Base-by-base conservation (phyloP, 2,329 filamentous ascomycete genomes). In the Fusarium redolens region DNA sequence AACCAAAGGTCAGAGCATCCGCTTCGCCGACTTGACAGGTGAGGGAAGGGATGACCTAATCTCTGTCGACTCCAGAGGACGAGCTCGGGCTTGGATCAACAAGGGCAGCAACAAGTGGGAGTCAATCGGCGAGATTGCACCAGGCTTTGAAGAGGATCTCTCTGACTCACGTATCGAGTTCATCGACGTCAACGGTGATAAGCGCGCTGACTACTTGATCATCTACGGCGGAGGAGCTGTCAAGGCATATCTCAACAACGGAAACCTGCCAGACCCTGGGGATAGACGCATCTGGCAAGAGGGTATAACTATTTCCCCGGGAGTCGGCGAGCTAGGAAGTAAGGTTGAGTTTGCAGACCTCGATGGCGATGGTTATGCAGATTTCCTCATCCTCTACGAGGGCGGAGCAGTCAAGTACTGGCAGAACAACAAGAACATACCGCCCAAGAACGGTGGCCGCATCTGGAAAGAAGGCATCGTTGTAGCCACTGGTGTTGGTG, bases 211-310 rank as follows among this genome's bases (percentile, higher is more conserved):
- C n/a, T 75, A 75, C 38, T 14, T 75, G 6, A 31, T 75, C 35
- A 61, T 69, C 7, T 75, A 75, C 40, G 45, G 52, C 8, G 73
- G 73, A 9, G 72, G 73, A 14, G 35, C 72, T 41, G 72, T 71
- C 30, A 73, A 72, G 20, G 65, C 68, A 4, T 72, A 62, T 50
- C 60, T 58, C 17, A 73, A 72, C 47, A 70, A 48, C 35, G 48
- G 60, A 1, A 58, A 61, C 12, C n/a, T 64, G 4, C 55, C 55
- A 0, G 17, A 51, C 5, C 33, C 52, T 12, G 61, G 58, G 5
- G 45, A 55, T 31, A 37, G 38, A 3, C 55, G 61, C 3, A 68
- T 59, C 18, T 70, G 69, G 65, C 41, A 71, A 12, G 22, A 64
- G 7, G 35, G 58, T 0, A 47, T 58, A 6, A 31, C 33, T 3